A percentile compares a stretch with the other conserved stretches of the same genome.
Conservation (phyloP, 768 basidiomycete species). For the Pleurotus djamor region DNA sequence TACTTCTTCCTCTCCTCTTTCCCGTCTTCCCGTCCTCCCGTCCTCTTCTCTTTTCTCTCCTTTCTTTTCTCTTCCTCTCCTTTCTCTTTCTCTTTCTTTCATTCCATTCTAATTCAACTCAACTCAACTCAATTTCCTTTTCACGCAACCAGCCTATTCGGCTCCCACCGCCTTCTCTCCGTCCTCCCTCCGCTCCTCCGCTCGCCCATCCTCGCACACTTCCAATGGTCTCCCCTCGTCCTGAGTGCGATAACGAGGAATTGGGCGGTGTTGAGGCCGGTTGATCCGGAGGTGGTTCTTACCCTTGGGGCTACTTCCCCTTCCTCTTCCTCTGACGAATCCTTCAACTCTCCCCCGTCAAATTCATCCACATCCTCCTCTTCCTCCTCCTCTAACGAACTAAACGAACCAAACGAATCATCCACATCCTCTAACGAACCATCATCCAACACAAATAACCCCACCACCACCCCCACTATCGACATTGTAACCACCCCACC, state of each 20-base stretch:
- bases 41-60: neutral
- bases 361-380: too few relatives aligned
- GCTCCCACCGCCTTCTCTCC: conserved; percentile 34
- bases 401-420: too few relatives aligned
- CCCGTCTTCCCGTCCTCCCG: neutral
- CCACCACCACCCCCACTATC: neutral
- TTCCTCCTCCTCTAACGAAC: neutral
- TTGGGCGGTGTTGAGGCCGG: conserved; percentile 35
- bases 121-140: neutral
- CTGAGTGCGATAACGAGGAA: conserved; percentile 47
- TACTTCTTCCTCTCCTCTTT: neutral
- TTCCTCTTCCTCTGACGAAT: conserved; percentile 10
- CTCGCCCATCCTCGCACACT: conserved; percentile 49
- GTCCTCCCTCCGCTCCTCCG: conserved; percentile 38
- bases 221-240: conserved; percentile 54
- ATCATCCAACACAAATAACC: too few relatives aligned
- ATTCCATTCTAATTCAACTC: neutral
- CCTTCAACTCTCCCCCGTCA: conserved; percentile 8
- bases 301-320: neutral
- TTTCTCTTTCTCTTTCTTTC: neutral
- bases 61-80: neutral
- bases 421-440: neutral
- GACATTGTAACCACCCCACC: neutral
- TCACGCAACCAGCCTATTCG: conserved; percentile 37
- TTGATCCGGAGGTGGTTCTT: neutral